A percentile compares a stretch with the other conserved stretches of the same genome.
Evolutionary conservation across 805 yeast species (phyloP).

Genomic region (Wickerhamomyces bovis): DNA sequence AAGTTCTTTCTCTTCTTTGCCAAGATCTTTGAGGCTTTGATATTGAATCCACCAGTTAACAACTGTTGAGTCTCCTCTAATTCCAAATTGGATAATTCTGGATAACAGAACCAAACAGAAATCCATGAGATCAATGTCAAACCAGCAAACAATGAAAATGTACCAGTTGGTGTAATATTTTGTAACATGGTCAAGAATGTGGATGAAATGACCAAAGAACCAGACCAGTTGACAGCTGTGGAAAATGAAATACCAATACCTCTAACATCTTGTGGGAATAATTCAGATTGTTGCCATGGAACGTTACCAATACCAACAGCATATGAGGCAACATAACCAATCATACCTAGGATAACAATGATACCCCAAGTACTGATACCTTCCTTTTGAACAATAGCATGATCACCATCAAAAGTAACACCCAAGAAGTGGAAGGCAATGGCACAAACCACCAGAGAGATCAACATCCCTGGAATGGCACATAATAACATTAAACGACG

Average conservation of each 20-base stretch:
- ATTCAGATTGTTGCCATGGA: constrained; percentile 97
- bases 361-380: constrained; percentile 79
- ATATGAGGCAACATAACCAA: constrained; percentile 80
- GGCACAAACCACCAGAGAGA: constrained; percentile 72
- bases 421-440: constrained; percentile 87
- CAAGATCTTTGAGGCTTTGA: constrained; percentile 53
- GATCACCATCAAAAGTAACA: constrained; percentile 45
- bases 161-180: constrained; percentile 91
- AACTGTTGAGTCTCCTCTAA: constrained; percentile 86
- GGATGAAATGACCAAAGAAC: constrained; percentile 84
- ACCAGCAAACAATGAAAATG: constrained; percentile 86
- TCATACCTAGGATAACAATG: constrained; percentile 79
- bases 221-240: constrained; percentile 93
- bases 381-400: constrained; percentile 31
- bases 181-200: constrained; percentile 92
- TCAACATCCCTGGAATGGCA: constrained; percentile 83
- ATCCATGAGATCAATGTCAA: constrained; percentile 66
- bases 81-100: constrained; percentile 86
- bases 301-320: constrained; percentile 96
- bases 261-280: constrained; percentile 90
- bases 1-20: constrained; percentile 39
- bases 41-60: constrained; percentile 80
- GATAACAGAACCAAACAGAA: constrained; percentile 78
- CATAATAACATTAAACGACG: constrained; percentile 74
- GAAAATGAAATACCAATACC: constrained; percentile 89